Percentiles rank a stretch among this genome's conserved stretches.
Evolutionary conservation across 371 early-diverging fungal species (phyloP).

Genomic region (Actinomortierella ambigua): DNA sequence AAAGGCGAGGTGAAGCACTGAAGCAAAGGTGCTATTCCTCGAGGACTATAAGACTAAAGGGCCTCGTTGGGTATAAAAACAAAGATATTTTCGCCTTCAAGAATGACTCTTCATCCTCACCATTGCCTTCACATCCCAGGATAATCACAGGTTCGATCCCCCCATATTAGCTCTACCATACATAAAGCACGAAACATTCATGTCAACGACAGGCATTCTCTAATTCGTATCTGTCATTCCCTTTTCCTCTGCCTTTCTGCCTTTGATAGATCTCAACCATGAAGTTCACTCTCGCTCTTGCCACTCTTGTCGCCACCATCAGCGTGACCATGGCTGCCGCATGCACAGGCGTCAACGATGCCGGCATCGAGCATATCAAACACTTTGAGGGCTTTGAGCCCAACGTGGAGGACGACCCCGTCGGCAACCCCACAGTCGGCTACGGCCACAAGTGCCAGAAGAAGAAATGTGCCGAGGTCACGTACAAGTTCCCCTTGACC

Average conservation of each 20-base stretch:
- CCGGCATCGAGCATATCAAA: constrained; percentile 22
- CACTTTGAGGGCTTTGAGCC: constrained; percentile 43
- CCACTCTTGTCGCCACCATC: neutral
- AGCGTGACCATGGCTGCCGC: constrained; percentile 5
- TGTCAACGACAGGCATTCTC: too few species aligned
- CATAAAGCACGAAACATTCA: too few species aligned
- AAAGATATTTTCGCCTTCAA: too few species aligned
- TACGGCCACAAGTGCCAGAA: constrained; percentile 15
- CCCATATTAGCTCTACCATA: too few species aligned
- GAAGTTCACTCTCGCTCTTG: neutral
- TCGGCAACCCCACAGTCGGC: constrained; percentile 37
- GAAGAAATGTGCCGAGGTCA: constrained; percentile 26
- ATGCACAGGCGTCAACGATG: constrained; percentile 13
- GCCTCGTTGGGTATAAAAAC: too few species aligned
- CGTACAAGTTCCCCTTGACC: constrained; percentile 31
- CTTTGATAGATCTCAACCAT: neutral
- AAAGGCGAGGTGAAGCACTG: too few species aligned
- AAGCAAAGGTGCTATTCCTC: too few species aligned
- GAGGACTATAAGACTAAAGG: too few species aligned
- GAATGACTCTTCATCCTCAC: too few species aligned
- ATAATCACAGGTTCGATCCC: too few species aligned
- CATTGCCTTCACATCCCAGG: too few species aligned
- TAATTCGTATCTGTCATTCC: too few species aligned
- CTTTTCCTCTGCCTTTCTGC: neutral
- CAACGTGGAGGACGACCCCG: constrained; percentile 38